These are phyloP conservation scores for Aspergillus pseudoviridinutans DNA, from an alignment of 2,329 filamentous ascomycete genomes.

Conservation along the genomic window DNA sequence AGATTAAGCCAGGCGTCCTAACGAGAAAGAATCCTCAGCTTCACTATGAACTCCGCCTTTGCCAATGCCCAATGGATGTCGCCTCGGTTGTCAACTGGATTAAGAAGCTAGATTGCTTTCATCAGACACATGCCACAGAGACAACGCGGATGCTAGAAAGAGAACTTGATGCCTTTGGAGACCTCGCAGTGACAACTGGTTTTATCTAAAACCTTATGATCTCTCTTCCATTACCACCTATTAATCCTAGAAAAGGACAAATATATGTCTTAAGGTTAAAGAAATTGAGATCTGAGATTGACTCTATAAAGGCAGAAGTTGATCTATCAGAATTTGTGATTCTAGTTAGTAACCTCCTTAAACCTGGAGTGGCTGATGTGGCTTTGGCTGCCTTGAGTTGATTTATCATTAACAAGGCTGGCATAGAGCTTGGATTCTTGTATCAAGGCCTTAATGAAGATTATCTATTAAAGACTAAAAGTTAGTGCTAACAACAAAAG, in stretches of 20 bases:
- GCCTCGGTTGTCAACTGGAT: slow-evolving; percentile 39
- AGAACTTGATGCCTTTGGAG: slow-evolving; percentile 34
- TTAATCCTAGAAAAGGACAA: slow-evolving; percentile 40
- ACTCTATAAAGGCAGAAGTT: slow-evolving; percentile 35
- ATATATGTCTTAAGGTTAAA: slow-evolving; percentile 32
- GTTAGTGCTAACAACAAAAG: slow-evolving; percentile 13
- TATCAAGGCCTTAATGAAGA: slow-evolving; percentile 45
- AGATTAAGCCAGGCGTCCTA: slow-evolving; percentile 40
- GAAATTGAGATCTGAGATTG: slow-evolving; percentile 38
- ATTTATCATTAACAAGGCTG: slow-evolving; percentile 37
- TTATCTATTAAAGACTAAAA: slow-evolving; percentile 32
- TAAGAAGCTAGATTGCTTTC: slow-evolving; percentile 38
- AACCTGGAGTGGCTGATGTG: slow-evolving; percentile 36
- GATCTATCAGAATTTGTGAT: slow-evolving; percentile 40
- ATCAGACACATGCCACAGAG: slow-evolving; percentile 30
- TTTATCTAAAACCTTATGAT: slow-evolving; percentile 41
- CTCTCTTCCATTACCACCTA: slow-evolving; percentile 33
- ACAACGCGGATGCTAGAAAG: slow-evolving; percentile 31
- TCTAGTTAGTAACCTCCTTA: slow-evolving; percentile 42
- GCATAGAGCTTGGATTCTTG: slow-evolving; percentile 40
- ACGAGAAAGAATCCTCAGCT: slow-evolving; percentile 39
- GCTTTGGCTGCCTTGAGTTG: slow-evolving; percentile 38
- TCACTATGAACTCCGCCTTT: slow-evolving; percentile 45
- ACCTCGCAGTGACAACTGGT: slow-evolving; percentile 36
- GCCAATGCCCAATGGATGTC: slow-evolving; percentile 35